These are phyloP conservation scores for Choanephora cucurbitarum DNA, from an alignment of 371 early-diverging fungal species.

Conservation along the genomic window DNA sequence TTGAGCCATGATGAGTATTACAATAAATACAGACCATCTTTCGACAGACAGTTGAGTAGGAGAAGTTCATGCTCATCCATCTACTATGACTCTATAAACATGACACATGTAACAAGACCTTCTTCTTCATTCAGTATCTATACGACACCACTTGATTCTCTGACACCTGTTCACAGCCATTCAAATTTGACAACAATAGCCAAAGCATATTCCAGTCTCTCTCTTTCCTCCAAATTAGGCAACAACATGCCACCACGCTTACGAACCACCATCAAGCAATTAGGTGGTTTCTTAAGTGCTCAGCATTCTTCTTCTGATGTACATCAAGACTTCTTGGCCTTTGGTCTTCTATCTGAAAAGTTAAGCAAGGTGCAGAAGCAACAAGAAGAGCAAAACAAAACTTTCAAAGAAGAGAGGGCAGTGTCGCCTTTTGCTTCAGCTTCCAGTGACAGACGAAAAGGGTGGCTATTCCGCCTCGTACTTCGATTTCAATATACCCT, in stretches of 20 bases:
- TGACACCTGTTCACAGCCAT: constrained; percentile 36
- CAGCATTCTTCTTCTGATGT: not conserved
- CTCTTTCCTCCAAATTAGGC: constrained; percentile 21
- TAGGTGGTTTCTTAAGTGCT: constrained; percentile 16
- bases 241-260: constrained; percentile 22
- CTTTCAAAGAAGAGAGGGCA: too few species aligned
- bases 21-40: constrained; percentile 14
- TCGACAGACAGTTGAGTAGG: constrained; percentile 20
- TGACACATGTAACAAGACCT: constrained; percentile 13
- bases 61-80: constrained; percentile 34
- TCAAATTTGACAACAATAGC: constrained; percentile 26
- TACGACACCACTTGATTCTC: constrained; percentile 27
- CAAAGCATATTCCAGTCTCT: constrained; percentile 20
- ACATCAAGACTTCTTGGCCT: constrained; percentile 6
- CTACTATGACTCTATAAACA: constrained; percentile 27
- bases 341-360: constrained; percentile 19
- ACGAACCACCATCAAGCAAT: constrained; percentile 20
- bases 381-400: not conserved
- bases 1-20: constrained; percentile 17
- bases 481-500: constrained; percentile 7
- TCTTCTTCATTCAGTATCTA: constrained; percentile 25
- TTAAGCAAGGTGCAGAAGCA: constrained; percentile 10
- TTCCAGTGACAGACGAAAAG: not conserved
- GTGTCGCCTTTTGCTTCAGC: too few species aligned
- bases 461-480: not conserved